Percentiles rank a stretch among this genome's conserved stretches.
Conservation (phyloP, 2,329 filamentous ascomycete genomes). For the Trichophyton simii region DNA sequence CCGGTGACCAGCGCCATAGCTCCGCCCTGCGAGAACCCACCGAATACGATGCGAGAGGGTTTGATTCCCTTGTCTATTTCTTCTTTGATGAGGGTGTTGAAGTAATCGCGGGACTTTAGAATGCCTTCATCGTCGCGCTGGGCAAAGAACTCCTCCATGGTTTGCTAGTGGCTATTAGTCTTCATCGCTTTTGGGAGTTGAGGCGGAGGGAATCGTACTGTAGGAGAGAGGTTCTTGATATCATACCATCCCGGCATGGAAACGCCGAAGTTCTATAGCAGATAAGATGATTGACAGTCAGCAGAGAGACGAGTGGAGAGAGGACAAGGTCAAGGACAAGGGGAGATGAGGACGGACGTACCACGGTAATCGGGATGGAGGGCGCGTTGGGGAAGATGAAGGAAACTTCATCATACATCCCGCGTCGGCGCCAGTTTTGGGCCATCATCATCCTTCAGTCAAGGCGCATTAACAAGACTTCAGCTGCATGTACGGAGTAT, state of each 20-base stretch:
- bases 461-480: neutral
- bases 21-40: conserved; percentile 56
- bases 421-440: conserved; percentile 70
- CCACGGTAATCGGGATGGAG: conserved; percentile 69
- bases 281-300: conserved; percentile 4
- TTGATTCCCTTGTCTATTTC: conserved; percentile 74
- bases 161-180: conserved; percentile 19
- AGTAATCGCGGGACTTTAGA: conserved; percentile 56
- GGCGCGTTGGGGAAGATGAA: conserved; percentile 93
- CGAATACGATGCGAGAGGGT: conserved; percentile 70
- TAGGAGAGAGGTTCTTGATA: conserved; percentile 33
- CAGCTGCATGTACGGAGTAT: neutral
- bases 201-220: conserved; percentile 21
- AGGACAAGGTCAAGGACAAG: neutral
- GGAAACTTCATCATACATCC: conserved; percentile 75
- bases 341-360: conserved; percentile 28
- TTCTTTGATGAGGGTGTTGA: conserved; percentile 65
- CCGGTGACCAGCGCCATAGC: conserved; percentile 75
- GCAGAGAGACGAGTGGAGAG: neutral
- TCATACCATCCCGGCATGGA: conserved; percentile 60
- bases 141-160: conserved; percentile 30
- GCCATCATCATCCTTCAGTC: conserved; percentile 55
- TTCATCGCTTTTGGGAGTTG: neutral
- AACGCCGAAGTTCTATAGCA: conserved; percentile 56
- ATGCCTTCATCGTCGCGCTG: conserved; percentile 54